These are phyloP conservation scores for Yarrowia alimentaria DNA, from an alignment of 805 yeast species.

Conservation along the genomic window DNA sequence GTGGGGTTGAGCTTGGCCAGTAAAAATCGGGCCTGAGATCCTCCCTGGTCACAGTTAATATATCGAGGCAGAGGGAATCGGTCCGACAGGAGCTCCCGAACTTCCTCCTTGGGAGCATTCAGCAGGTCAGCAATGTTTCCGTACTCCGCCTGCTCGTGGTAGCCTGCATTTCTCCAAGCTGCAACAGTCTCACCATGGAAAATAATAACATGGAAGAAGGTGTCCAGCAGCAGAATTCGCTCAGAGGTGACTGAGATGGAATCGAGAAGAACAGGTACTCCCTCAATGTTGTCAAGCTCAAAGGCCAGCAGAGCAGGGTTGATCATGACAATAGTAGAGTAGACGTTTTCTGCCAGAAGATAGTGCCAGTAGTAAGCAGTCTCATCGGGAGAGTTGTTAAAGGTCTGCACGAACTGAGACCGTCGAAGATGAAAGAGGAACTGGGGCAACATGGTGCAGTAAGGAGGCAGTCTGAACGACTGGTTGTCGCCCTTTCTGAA, in stretches of 20 bases:
- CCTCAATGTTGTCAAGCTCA: slow-evolving; percentile 71
- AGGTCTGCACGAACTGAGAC: slow-evolving; percentile 92
- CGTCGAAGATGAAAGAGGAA: slow-evolving; percentile 94
- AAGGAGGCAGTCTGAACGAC: slow-evolving; percentile 78
- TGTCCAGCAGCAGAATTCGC: slow-evolving; percentile 81
- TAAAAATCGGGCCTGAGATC: slow-evolving; percentile 96
- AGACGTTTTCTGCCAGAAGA: slow-evolving; percentile 84
- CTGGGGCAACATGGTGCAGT: slow-evolving; percentile 88
- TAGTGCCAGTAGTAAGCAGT: slow-evolving; percentile 96
- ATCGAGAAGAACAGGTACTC: slow-evolving; percentile 86
- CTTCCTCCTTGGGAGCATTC: slow-evolving; percentile 88
- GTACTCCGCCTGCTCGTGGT: slow-evolving; percentile 87
- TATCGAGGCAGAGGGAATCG: slow-evolving; percentile 97
- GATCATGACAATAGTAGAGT: slow-evolving; percentile 91
- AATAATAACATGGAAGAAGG: slow-evolving; percentile 93
- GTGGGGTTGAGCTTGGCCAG: slow-evolving; percentile 94
- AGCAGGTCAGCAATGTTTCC: slow-evolving; percentile 82
- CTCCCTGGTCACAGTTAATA: slow-evolving; percentile 96
- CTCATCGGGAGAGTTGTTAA: slow-evolving; percentile 98
- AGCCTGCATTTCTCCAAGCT: slow-evolving; percentile 93
- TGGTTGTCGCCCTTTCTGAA: slow-evolving; percentile 81
- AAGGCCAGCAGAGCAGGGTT: slow-evolving; percentile 94
- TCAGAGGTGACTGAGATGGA: slow-evolving; percentile 90
- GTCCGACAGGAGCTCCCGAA: slow-evolving; percentile 84
- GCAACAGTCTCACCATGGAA: slow-evolving; percentile 95